Evolutionary conservation across 305 asterid genomes (phyloP).

Genomic region (Solanum hybrid): DNA sequence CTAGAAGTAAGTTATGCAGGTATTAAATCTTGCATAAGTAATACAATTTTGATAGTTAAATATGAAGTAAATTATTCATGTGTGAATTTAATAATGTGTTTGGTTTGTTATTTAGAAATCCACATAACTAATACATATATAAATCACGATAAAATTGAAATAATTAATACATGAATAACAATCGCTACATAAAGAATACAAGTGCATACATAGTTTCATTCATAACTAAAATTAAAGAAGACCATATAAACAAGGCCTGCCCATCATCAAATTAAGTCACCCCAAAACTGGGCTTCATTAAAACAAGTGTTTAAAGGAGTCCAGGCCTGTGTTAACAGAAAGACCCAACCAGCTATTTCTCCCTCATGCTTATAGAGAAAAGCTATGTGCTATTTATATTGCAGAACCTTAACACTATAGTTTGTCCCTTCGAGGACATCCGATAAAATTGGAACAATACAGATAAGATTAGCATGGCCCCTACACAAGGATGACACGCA

Average conservation of each 20-base stretch:
- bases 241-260: fast-evolving
- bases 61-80: not conserved
- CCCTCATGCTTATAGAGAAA: not conserved
- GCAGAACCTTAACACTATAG: not conserved
- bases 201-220: not conserved
- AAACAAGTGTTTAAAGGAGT: not conserved
- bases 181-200: fast-evolving
- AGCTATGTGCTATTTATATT: not conserved
- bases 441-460: slow-evolving; percentile 20
- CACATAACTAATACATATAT: not conserved
- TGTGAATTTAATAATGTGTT: not conserved
- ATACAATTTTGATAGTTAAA: too few relatives aligned
- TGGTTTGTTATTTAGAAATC: not conserved
- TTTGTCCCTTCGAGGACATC: slow-evolving; percentile 1
- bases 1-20: not conserved
- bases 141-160: too few relatives aligned
- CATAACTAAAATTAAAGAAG: not conserved
- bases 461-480: slow-evolving; percentile 30
- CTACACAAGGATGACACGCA: slow-evolving; percentile 29
- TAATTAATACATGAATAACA: too few relatives aligned
- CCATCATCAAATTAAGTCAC: not conserved
- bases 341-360: not conserved
- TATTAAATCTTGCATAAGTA: not conserved
- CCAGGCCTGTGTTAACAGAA: not conserved
- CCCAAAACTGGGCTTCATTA: not conserved